A percentile compares a stretch with the other conserved stretches of the same genome.
phyloP scores from a whole-genome alignment of 2,329 filamentous ascomycete species.

The Lachnellula arida region DNA sequence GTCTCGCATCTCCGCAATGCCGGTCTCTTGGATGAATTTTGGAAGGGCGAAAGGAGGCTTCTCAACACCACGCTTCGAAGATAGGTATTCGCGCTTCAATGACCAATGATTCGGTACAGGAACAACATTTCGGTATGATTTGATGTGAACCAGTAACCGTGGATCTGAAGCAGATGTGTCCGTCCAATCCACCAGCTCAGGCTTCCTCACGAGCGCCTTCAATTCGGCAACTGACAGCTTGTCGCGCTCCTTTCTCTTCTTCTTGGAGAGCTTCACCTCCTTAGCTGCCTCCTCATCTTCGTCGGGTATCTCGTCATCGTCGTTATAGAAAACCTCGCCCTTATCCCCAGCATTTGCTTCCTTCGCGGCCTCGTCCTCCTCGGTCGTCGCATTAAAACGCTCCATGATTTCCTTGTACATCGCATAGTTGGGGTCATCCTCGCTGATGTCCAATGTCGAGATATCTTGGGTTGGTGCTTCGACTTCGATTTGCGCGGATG shows the following conservation, averaged over 20 bases:
- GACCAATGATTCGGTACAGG: slow-evolving; percentile 94
- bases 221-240: slow-evolving; percentile 93
- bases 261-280: slow-evolving; percentile 78
- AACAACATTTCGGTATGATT: slow-evolving; percentile 90
- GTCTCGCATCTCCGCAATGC: slow-evolving; percentile 96
- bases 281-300: slow-evolving; percentile 68
- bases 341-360: slow-evolving; percentile 69
- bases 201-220: slow-evolving; percentile 84
- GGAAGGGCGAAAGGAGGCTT: slow-evolving; percentile 90
- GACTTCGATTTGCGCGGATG: not conserved
- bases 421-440: slow-evolving; percentile 73
- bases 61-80: slow-evolving; percentile 93
- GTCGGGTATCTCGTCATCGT: slow-evolving; percentile 81
- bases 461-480: not conserved
- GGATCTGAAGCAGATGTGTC: slow-evolving; percentile 90
- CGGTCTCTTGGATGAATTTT: slow-evolving; percentile 95
- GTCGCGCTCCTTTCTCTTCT: slow-evolving; percentile 86
- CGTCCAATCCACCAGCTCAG: slow-evolving; percentile 96
- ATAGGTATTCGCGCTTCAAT: slow-evolving; percentile 93
- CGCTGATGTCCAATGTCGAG: slow-evolving; percentile 43
- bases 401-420: slow-evolving; percentile 80
- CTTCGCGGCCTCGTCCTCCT: slow-evolving; percentile 59
- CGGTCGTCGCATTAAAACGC: slow-evolving; percentile 66
- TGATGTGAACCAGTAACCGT: slow-evolving; percentile 85
- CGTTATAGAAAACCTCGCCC: slow-evolving; percentile 77